These are phyloP conservation scores for Sutorius australiensis DNA, from an alignment of 768 basidiomycete genomes.

Conservation along the genomic window DNA sequence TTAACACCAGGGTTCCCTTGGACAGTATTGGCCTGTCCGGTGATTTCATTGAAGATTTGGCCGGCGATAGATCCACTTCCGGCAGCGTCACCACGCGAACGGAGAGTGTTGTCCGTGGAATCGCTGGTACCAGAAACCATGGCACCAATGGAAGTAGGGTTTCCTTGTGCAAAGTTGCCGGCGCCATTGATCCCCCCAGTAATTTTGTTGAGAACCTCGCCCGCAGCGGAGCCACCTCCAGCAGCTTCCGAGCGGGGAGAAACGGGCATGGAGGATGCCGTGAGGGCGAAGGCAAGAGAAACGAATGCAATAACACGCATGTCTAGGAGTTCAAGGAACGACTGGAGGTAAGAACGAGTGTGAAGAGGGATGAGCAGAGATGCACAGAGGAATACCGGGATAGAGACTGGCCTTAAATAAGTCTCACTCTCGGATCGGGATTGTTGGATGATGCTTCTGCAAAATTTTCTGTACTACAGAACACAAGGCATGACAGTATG, in stretches of 20 bases:
- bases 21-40: neutral
- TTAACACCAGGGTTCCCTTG: too few species aligned
- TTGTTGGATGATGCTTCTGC: neutral
- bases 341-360: conserved; percentile 6
- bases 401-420: neutral
- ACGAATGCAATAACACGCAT: conserved; percentile 12
- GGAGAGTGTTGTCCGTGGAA: neutral
- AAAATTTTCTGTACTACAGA: neutral
- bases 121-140: too few species aligned
- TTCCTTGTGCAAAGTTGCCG: neutral
- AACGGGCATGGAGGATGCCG: conserved; percentile 7
- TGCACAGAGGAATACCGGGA: neutral
- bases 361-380: neutral
- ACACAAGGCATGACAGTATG: neutral
- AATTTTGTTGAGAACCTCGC: neutral
- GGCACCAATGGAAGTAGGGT: rapidly evolving
- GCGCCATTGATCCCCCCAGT: neutral
- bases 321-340: neutral
- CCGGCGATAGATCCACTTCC: neutral
- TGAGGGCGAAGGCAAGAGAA: conserved; percentile 8
- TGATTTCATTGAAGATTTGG: neutral
- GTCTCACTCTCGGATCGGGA: neutral
- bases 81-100: neutral
- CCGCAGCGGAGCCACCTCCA: neutral
- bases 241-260: neutral